phyloP scores from a whole-genome alignment of 2,329 filamentous ascomycete species.

The Zalaria obscura region DNA sequence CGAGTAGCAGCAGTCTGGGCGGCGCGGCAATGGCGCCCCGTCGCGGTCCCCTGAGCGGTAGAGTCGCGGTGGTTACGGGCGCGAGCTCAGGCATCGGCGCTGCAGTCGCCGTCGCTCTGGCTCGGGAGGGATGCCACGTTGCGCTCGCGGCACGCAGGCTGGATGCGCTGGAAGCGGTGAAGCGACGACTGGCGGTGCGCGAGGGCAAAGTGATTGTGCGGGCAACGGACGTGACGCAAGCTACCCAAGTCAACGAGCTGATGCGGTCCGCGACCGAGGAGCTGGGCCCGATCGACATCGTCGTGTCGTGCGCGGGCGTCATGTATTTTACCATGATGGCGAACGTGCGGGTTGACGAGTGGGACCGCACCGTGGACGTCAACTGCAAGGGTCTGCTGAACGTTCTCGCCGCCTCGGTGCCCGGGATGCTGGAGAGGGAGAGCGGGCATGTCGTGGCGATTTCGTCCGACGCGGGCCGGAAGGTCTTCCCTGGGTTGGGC shows the following conservation, averaged over 20 bases:
- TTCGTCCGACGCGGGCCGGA: constrained; percentile 68
- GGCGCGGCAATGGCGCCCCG: constrained; percentile 29
- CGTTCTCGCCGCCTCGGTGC: constrained; percentile 55
- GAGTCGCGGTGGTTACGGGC: constrained; percentile 63
- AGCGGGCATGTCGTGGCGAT: constrained; percentile 65
- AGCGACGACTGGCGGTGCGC: constrained; percentile 41
- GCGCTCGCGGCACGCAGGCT: constrained; percentile 58
- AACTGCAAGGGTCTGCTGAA: constrained; percentile 76
- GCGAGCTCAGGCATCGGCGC: constrained; percentile 70
- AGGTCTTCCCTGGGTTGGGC: constrained; percentile 67
- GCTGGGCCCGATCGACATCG: constrained; percentile 61
- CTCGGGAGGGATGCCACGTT: constrained; percentile 56
- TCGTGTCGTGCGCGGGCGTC: constrained; percentile 69
- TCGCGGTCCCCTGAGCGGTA: constrained; percentile 48
- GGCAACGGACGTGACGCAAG: constrained; percentile 59
- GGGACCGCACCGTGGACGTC: constrained; percentile 71
- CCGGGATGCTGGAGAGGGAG: constrained; percentile 55
- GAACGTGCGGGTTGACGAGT: constrained; percentile 58
- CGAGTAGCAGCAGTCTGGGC: constrained; percentile 31
- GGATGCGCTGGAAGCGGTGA: constrained; percentile 54
- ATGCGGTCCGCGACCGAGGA: constrained; percentile 43
- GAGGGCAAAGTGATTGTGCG: constrained; percentile 54
- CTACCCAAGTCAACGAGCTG: constrained; percentile 50
- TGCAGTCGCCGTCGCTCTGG: constrained; percentile 55
- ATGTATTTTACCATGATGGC: constrained; percentile 89